phyloP scores from a whole-genome alignment of 441 rosid species.

The Populus trichocarpa region DNA sequence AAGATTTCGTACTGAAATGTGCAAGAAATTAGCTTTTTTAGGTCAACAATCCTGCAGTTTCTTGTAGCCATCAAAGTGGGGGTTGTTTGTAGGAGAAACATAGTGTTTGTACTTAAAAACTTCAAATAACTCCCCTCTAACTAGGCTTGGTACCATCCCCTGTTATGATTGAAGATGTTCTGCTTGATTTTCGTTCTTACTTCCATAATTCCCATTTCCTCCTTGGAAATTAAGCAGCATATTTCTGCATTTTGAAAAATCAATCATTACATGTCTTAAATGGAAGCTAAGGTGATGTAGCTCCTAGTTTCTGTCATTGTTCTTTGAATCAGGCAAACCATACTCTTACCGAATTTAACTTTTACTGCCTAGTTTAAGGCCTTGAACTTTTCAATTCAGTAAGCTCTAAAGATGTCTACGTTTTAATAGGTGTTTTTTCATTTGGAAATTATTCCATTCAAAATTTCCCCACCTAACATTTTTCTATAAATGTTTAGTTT shows the following conservation, averaged over 20 bases:
- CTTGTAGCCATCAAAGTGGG: background rate
- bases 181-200: background rate
- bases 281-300: background rate
- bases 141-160: background rate
- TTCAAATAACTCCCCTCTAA: background rate
- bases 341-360: background rate
- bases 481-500: slow-evolving; percentile 15
- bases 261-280: background rate
- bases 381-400: background rate
- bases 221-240: background rate
- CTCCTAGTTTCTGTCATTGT: background rate
- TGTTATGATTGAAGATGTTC: background rate
- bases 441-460: background rate
- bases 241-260: background rate
- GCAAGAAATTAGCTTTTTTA: no score
- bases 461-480: slow-evolving; percentile 4
- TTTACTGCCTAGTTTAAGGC: background rate
- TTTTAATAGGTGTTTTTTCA: background rate
- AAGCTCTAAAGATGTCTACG: background rate
- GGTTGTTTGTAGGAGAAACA: no score
- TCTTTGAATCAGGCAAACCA: background rate
- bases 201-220: background rate
- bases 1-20: no score
- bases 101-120: background rate
- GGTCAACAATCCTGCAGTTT: background rate